phyloP scores from a whole-genome alignment of 2,329 filamentous ascomycete species.

The Ustilaginoidea virens region DNA sequence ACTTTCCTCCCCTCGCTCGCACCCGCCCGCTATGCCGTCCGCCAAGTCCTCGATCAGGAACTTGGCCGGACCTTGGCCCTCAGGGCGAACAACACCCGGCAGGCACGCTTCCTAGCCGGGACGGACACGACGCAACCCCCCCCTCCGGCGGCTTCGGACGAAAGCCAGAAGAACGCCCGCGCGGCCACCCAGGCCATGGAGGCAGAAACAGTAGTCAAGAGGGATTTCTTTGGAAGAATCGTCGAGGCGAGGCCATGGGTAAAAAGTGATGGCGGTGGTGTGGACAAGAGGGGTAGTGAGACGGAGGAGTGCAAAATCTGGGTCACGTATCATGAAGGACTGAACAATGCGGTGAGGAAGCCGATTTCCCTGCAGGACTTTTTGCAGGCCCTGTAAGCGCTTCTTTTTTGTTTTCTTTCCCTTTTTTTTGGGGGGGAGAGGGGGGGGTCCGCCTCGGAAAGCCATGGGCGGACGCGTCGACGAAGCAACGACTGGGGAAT shows the following conservation, averaged over 20 bases:
- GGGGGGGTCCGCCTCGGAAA: no score
- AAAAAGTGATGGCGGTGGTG: conserved; percentile 24
- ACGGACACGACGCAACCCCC: conserved; percentile 12
- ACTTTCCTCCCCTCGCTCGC: conserved; percentile 41
- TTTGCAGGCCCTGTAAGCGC: conserved; percentile 45
- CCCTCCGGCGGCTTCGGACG: conserved; percentile 8
- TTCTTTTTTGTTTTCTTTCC: neutral
- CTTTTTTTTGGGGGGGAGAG: neutral
- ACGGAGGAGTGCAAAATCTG: conserved; percentile 52
- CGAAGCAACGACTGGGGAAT: no score
- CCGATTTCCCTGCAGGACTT: conserved; percentile 71
- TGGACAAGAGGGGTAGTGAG: conserved; percentile 19
- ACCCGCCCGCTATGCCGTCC: conserved; percentile 78
- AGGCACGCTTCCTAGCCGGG: conserved; percentile 47
- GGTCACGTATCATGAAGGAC: conserved; percentile 81
- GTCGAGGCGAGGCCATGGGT: conserved; percentile 29
- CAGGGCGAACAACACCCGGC: conserved; percentile 49
- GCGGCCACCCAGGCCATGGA: conserved; percentile 19
- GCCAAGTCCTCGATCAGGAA: conserved; percentile 87
- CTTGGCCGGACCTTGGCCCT: conserved; percentile 56
- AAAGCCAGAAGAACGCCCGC: conserved; percentile 22
- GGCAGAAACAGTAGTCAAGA: conserved; percentile 36
- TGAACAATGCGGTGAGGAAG: conserved; percentile 84
- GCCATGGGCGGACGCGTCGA: no score
- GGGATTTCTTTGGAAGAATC: conserved; percentile 75